Conservation (phyloP, 2,329 filamentous ascomycete species). For the Exophiala xenobiotica region DNA sequence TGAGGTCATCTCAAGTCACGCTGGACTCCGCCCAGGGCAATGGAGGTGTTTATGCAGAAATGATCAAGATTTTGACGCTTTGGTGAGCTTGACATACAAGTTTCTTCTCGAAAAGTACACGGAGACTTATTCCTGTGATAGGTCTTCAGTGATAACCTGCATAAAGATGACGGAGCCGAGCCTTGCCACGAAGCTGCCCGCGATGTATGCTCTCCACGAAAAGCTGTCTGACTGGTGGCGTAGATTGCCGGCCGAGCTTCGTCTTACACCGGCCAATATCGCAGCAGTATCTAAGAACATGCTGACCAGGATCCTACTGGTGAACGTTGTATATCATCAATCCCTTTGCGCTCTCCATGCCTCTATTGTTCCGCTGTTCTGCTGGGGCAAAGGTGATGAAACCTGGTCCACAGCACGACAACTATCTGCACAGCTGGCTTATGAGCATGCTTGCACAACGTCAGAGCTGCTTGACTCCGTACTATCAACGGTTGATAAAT, state of each 20-base stretch:
- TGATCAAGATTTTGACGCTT: conserved; percentile 5
- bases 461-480: not conserved
- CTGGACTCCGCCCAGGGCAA: conserved; percentile 1
- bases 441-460: conserved; percentile 3
- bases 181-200: not conserved
- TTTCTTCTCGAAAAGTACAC: too few relatives aligned
- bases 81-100: not conserved
- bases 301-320: not conserved
- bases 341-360: conserved; percentile 8
- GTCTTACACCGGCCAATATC: not conserved
- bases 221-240: conserved; percentile 7
- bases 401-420: conserved; percentile 2
- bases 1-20: not conserved
- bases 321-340: conserved; percentile 11
- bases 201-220: conserved; percentile 7
- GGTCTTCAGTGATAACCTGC: not conserved
- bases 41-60: conserved; percentile 6
- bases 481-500: not conserved
- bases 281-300: not conserved
- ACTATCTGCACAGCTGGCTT: conserved; percentile 3
- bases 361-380: conserved; percentile 14
- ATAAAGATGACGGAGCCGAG: not conserved
- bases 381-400: conserved; percentile 2
- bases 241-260: not conserved
- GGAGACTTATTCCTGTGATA: too few relatives aligned